phyloP scores from a whole-genome alignment of 2,329 filamentous ascomycete genomes.

The Microsporum canis region DNA sequence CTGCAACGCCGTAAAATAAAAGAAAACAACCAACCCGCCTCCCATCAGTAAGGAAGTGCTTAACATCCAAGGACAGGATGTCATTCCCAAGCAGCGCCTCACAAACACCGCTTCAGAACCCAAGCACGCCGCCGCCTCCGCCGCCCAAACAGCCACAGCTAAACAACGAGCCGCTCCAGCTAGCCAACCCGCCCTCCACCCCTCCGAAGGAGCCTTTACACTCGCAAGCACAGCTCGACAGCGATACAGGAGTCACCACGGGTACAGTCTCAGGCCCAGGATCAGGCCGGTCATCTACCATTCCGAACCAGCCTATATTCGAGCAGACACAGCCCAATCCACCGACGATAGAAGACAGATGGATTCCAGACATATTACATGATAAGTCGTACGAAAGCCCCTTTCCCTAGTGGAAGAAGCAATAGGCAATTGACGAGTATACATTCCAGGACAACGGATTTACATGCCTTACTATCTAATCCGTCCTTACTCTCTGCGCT shows the following conservation, averaged over 20 bases:
- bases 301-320: conserved; percentile 11
- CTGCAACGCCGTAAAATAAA: no score
- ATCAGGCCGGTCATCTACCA: conserved; percentile 8
- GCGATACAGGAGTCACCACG: neutral
- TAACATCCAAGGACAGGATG: neutral
- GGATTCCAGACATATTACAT: conserved; percentile 65
- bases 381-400: conserved; percentile 61
- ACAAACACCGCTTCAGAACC: conserved; percentile 23
- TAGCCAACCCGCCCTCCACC: conserved; percentile 44
- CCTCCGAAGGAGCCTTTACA: conserved; percentile 20
- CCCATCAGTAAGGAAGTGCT: no score
- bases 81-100: neutral
- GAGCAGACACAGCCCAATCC: conserved; percentile 20
- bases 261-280: neutral
- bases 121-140: conserved; percentile 53
- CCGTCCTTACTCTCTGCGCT: conserved; percentile 62
- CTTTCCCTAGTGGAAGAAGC: neutral
- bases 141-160: conserved; percentile 56
- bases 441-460: conserved; percentile 30
- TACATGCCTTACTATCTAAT: conserved; percentile 66
- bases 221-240: conserved; percentile 8
- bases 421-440: neutral
- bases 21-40: no score
- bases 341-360: conserved; percentile 46
- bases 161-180: conserved; percentile 23